Percentiles rank a stretch among this genome's conserved stretches.
Conservation (phyloP, 2,329 filamentous ascomycete species). For the Colletotrichum sp. region DNA sequence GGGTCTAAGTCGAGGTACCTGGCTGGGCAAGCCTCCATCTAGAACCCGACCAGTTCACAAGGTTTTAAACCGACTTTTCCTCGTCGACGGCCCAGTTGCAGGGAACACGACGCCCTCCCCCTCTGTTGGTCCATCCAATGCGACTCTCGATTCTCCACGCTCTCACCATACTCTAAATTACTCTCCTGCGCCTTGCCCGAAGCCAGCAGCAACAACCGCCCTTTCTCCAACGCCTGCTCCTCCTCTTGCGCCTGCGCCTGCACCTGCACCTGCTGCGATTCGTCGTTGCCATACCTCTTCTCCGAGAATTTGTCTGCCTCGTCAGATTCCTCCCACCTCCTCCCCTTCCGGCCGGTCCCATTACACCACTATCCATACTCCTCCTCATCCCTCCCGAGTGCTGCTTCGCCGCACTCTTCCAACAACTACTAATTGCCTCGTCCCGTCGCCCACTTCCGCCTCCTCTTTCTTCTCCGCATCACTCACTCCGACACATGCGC, state of each 20-base stretch:
- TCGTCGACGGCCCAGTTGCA: slow-evolving; percentile 29
- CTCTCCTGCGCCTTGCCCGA: slow-evolving; percentile 14
- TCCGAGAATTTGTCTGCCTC: background rate
- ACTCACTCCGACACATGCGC: slow-evolving; percentile 20
- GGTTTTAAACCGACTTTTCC: slow-evolving; percentile 39
- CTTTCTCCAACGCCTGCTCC: background rate
- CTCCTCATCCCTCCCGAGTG: background rate
- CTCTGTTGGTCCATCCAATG: slow-evolving; percentile 19
- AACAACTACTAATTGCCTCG: slow-evolving; percentile 21
- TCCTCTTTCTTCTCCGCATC: slow-evolving; percentile 22
- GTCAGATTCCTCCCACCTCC: background rate
- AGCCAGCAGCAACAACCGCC: background rate
- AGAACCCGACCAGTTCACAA: slow-evolving; percentile 16
- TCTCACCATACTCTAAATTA: slow-evolving; percentile 21
- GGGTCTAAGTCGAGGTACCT: slow-evolving; percentile 21
- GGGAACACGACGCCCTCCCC: slow-evolving; percentile 16
- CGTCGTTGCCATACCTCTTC: background rate
- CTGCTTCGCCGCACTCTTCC: slow-evolving; percentile 14
- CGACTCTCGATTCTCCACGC: slow-evolving; percentile 16
- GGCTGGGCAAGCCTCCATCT: slow-evolving; percentile 11
- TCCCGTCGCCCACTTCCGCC: slow-evolving; percentile 17
- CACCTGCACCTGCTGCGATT: background rate
- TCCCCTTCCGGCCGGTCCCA: slow-evolving; percentile 15
- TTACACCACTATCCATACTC: slow-evolving; percentile 11
- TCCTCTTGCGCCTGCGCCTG: background rate